Base-by-base conservation (phyloP, 2,329 filamentous ascomycete species). In the Corinectria fuckeliana region DNA sequence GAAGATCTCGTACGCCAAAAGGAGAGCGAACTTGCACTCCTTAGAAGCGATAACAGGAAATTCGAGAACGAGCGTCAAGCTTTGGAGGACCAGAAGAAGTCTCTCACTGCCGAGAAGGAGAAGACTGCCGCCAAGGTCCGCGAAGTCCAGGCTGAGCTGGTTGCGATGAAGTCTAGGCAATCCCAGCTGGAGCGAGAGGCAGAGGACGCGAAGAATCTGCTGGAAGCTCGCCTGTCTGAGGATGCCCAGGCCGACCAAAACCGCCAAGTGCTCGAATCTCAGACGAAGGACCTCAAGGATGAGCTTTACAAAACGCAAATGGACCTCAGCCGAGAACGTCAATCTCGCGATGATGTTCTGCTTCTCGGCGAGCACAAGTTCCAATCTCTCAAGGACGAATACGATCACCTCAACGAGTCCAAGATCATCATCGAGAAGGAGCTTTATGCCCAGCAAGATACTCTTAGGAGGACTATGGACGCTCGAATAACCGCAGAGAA, bases 371-470 rank as follows among this genome's bases (percentile, higher is more conserved):
- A 97, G 67, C 93, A 97, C 77, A 96, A 95, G 73, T 91, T 89
- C 69, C 83, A 91, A 42, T 87, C 89, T 50, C 81, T 99, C 60
- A 89, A 93, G 72, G 88, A 93, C 23, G 93, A 98, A 65, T 96
- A 88, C 68, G 89, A 96, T 49, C 86, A 87, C 30, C 82, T 98
- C 30, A 97, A 97, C 69, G 93, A 97, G 64, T 89, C 92, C 25
- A 99, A 99, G 76, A 97, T 97, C 69, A 96, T 89, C 45, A 97
- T 99, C 63, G 94, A 99, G 76, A 98, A 97, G 75, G 94, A 98
- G 76, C 89, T 99, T 74, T 98, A 98, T 73, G 90, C 91, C 5
- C 94, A 98, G 72, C 93, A 97, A 75, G 94, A 99, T 72, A 91
- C 91, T 10, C 85, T 97, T 44, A 88, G 95, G 34, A 88, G 94